Percentiles rank a stretch among this genome's conserved stretches.
Evolutionary conservation across 495 filamentous ascomycete species (phyloP).

Genomic region (Achaetomiella virescens): DNA sequence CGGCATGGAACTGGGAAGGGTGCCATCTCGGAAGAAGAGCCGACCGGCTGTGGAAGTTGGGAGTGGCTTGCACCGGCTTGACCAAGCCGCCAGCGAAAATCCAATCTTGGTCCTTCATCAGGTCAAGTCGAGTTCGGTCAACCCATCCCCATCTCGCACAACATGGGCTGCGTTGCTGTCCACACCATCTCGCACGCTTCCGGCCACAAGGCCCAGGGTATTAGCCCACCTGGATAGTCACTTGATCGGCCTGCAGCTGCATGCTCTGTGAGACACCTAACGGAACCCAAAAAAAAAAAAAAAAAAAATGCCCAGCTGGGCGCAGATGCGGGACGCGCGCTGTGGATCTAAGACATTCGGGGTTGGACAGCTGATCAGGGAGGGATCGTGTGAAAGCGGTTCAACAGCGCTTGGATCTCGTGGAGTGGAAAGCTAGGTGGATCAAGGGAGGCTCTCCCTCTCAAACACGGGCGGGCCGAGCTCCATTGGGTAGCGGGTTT

Average conservation of each 20-base stretch:
- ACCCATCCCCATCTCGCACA: background rate
- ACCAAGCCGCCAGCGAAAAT: no score
- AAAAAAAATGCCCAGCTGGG: slow-evolving; percentile 1
- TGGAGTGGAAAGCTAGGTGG: background rate
- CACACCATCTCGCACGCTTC: slow-evolving; percentile 22
- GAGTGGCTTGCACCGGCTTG: no score
- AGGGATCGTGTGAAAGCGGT: no score
- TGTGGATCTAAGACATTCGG: slow-evolving; percentile 1
- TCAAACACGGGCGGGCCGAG: background rate
- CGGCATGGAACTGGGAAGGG: no score
- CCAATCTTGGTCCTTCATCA: no score
- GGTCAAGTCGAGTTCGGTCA: no score
- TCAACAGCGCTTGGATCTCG: no score
- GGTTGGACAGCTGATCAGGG: slow-evolving; percentile 8
- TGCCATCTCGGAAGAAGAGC: no score
- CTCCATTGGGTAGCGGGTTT: slow-evolving; percentile 1
- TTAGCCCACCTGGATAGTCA: slow-evolving; percentile 27
- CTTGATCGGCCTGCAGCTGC: slow-evolving; percentile 32
- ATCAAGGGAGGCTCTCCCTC: no score
- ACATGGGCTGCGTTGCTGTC: background rate
- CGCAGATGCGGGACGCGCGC: slow-evolving; percentile 12
- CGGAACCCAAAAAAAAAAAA: slow-evolving; percentile 5
- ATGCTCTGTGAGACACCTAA: slow-evolving; percentile 23
- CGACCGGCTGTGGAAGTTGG: no score
- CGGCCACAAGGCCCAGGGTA: slow-evolving; percentile 15